Evolutionary conservation across 1,284 basidiomycete species (phyloP).

Genomic region (Mycena citricolor): DNA sequence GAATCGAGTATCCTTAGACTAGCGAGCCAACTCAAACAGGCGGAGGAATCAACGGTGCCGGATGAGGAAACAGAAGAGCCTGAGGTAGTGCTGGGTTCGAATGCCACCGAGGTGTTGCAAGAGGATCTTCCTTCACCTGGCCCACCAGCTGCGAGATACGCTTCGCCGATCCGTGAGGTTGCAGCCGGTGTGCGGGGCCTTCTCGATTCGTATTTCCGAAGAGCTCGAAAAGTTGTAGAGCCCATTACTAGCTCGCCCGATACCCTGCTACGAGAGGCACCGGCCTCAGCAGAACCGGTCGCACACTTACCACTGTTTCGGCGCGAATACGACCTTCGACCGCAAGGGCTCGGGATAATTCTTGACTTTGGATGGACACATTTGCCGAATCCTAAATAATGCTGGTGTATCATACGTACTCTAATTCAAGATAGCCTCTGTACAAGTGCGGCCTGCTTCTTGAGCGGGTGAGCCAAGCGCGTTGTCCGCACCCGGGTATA

Average conservation of each 20-base stretch:
- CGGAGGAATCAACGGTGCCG: slow-evolving; percentile 30
- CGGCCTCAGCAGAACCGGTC: slow-evolving; percentile 8
- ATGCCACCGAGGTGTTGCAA: not conserved
- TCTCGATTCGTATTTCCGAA: slow-evolving; percentile 13
- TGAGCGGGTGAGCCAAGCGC: no score
- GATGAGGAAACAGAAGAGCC: slow-evolving; percentile 25
- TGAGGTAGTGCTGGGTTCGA: not conserved
- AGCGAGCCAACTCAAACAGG: slow-evolving; percentile 46
- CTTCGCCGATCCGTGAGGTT: slow-evolving; percentile 4
- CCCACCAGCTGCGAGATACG: slow-evolving; percentile 4
- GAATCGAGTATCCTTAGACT: slow-evolving; percentile 52
- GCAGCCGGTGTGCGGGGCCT: slow-evolving; percentile 13
- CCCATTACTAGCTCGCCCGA: not conserved
- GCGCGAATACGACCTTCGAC: slow-evolving; percentile 64
- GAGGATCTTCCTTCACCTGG: slow-evolving; percentile 6
- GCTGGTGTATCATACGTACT: no score
- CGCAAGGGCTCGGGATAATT: slow-evolving; percentile 69
- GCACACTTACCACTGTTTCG: slow-evolving; percentile 38
- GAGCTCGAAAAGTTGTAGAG: slow-evolving; percentile 11
- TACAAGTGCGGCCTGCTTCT: no score
- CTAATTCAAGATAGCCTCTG: no score
- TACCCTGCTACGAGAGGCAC: not conserved
- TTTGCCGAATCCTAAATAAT: no score
- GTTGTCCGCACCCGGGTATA: no score
- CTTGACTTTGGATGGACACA: slow-evolving; percentile 70